Base-by-base conservation (phyloP, 306 rosid genomes). In the Prunus armeniaca region DNA sequence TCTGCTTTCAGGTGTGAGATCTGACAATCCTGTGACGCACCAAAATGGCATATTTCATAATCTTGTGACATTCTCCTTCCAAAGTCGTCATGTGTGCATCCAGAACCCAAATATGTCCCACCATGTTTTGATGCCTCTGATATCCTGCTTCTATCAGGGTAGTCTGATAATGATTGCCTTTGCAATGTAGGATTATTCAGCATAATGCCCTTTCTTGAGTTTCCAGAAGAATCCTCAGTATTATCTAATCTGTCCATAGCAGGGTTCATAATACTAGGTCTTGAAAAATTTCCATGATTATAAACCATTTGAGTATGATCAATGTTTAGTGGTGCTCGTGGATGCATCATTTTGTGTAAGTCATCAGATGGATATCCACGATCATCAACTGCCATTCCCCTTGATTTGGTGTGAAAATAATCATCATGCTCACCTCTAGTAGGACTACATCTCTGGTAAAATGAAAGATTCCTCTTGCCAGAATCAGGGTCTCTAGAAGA, bases 51-150 rank as follows among this genome's bases (percentile, higher is more conserved):
- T 65, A 12, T 72, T 41, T 90, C 86, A 71, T 84, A 81, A 52
- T 86, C 88, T 83, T 73, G 89, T 38, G 92, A 74, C 71, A 82
- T 78, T 78, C 88, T 82, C 82, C 86, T 77, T 54, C 86, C 87
- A 50, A 65, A 78, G 67, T 87, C 90, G 79, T 3, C 65, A 78
- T 83, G 78, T 78, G 77, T 76, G 80, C 69, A 71, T 72, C 88
- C 83, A 34, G 88, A 63, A 82, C 66, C 84, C 50, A 76, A 20
- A 86, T 84, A 88, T 34, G 78, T 88, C 27, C 82, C 87, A 74
- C 75, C 87, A 68, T 85, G 86, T 81, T 77, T 89, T 30, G 88
- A 73, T 34, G 78, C 41, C 64, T 74, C 77, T 78, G 92, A 62
- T 79, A 88, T 67, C 83, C 87, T 84, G 71, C 82, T 82, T 71